Base-by-base conservation (phyloP, 805 yeast species). In the Yamadazyma ubonensis region DNA sequence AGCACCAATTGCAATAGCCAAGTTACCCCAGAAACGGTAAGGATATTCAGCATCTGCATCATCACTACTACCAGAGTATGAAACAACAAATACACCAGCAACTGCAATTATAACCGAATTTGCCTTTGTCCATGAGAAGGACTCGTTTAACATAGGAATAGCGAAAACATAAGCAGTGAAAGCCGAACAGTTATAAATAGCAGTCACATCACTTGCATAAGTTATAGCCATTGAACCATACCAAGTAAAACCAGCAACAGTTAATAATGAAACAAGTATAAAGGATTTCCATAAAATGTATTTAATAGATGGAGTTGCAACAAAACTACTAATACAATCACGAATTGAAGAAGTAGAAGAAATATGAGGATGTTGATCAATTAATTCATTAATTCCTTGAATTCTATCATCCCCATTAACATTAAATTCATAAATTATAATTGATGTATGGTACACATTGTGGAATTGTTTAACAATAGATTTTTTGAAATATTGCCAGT, bases 131-230 rank as follows among this genome's bases (percentile, higher is more conserved):
- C 77, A 69, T 3, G 81, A 75, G 52, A 86, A 78, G 34, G 61
- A 65, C 53, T 88, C 96, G 23, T 76, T 65, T 36, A 88, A 66
- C 15, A 88, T 59, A 1, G 89, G 86, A 19, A 88, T 80, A 3
- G 95, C 87, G 61, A 88, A 87, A 11, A 86, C 76, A 54, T 88
- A 82, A 0, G 96, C 96, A 3, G 90, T 83, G 58, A 88, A 88
- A 0, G 96, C 95, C 11, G 91, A 82, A 57, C 93, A 86, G 64
- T 88, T 87, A 64, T 87, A 88, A 44, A 87, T 87, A 3, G 96
- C 96, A 2, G 96, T 88, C 26, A 88, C 83, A 53, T 88, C 96
- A 3, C 87, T 73, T 0, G 95, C 87, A 20, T 89, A 83, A 0
- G 95, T 81, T 54, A 85, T 62, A 21, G 80, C 71, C 79, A 88